Percentiles rank a stretch among this genome's conserved stretches.
Conservation (phyloP, 495 filamentous ascomycete species). For the Hyphodiscus hymeniophilus region DNA sequence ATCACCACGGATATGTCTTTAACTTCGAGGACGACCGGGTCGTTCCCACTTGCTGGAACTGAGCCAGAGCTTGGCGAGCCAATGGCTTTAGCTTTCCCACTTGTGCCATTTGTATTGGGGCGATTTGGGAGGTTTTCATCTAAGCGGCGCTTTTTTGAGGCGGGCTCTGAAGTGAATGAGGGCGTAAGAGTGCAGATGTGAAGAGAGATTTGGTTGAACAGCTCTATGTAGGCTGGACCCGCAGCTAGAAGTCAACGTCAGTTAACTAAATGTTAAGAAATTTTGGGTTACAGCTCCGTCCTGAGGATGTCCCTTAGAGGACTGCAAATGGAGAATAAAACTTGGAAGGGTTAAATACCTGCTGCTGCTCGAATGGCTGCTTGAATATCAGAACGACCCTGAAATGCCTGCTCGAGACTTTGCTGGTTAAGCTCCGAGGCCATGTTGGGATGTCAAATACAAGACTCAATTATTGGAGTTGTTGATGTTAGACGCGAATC, state of each 20-base stretch:
- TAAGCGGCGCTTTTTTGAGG: slow-evolving; percentile 39
- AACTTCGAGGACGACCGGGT: slow-evolving; percentile 49
- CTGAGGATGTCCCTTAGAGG: no score
- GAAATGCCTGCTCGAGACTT: slow-evolving; percentile 19
- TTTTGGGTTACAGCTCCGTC: no score
- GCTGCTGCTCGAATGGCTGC: slow-evolving; percentile 19
- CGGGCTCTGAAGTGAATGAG: slow-evolving; percentile 29
- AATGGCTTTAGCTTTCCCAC: slow-evolving; percentile 7
- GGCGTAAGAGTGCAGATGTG: slow-evolving; percentile 35
- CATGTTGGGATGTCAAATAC: slow-evolving; percentile 6
- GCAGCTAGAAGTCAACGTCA: slow-evolving; percentile 4
- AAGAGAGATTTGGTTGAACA: slow-evolving; percentile 47
- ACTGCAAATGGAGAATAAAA: not conserved
- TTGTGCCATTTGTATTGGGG: slow-evolving; percentile 14
- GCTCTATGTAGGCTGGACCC: slow-evolving; percentile 24
- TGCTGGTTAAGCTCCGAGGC: slow-evolving; percentile 13
- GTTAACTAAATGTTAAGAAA: no score
- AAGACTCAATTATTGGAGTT: not conserved
- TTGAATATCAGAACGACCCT: slow-evolving; percentile 20
- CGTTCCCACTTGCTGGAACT: slow-evolving; percentile 25
- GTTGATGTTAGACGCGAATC: not conserved
- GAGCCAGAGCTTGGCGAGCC: slow-evolving; percentile 4
- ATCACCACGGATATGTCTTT: slow-evolving; percentile 66
- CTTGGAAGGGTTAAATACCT: slow-evolving; percentile 3
- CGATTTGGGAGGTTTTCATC: slow-evolving; percentile 30